Base-by-base conservation (phyloP, 768 basidiomycete species). In the Boletus tomentosulus region DNA sequence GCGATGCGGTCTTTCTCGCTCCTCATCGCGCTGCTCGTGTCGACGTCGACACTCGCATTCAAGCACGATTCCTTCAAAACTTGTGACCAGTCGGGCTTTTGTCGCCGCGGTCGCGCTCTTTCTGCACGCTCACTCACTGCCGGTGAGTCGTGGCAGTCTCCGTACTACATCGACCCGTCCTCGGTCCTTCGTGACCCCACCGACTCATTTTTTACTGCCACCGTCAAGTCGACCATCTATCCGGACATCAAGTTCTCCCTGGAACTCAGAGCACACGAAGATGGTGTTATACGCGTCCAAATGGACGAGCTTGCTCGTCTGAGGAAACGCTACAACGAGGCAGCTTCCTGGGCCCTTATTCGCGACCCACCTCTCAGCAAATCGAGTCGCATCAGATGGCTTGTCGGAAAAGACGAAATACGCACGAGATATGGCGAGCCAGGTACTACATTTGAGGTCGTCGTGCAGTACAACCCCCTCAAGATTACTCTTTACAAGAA, bases 11-110 rank as follows among this genome's bases (percentile, higher is more conserved):
- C 62, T 13, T 25, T 56, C 19, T 54, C 54, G 31, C 33, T 69
- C n/a, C 48, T 77, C 51, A 64, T 76, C 46, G 62, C 70, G 43
- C 62, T 74, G 16, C 58, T 66, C 27, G 59, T 56, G 34, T 58
- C 71, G 5, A 70, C 71, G 15, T 54, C 67, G 16, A 67, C 76
- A 2, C 61, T 78, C 28, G 83, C 86, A 34, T 82, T 90, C 72
- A 90, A 90, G 74, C 74, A 78, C 19, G 79, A 87, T 55, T 92
- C 98, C 71, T 99, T 95, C 80, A 98, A 97, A 72, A 92, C 84
- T 53, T 98, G 97, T 66, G 78, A 80, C n/a, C 92, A 98, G 71
- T 83, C 92, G 0, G 94, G 90, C 19, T 98, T 99, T 73, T 98
- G 97, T 76, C 82, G 91, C n/a, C 73, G 87, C 43, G 92, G 94